These are phyloP conservation scores for Populus davidiana DNA, from an alignment of 345 rosid species.

Conservation along the genomic window DNA sequence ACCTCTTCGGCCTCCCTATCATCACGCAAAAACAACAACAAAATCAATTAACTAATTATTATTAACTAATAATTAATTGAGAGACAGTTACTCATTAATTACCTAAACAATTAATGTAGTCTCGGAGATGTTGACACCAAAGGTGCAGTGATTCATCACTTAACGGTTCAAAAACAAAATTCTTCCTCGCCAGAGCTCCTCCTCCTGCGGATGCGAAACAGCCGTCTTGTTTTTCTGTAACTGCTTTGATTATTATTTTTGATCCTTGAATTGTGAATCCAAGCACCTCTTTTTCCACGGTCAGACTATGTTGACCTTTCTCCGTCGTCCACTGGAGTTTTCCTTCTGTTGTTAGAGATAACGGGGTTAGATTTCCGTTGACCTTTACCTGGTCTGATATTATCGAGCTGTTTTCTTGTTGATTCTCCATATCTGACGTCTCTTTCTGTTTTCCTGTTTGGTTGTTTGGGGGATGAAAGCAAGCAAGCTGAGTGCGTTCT, in stretches of 20 bases:
- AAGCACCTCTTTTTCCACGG: constrained; percentile 55
- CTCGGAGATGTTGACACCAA: constrained; percentile 63
- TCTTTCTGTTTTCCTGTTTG: background rate
- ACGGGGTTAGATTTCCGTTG: constrained; percentile 35
- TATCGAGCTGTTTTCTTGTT: background rate
- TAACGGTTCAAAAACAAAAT: constrained; percentile 69
- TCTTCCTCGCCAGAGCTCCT: constrained; percentile 54
- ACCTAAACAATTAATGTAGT: constrained; percentile 64
- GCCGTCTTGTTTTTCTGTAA: constrained; percentile 40
- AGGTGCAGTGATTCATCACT: constrained; percentile 49
- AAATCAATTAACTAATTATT: background rate
- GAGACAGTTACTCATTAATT: background rate
- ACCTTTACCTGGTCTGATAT: constrained; percentile 52
- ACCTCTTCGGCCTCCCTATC: constrained; percentile 72
- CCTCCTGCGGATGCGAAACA: constrained; percentile 30
- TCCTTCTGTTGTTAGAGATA: constrained; percentile 56
- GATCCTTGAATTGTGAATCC: constrained; percentile 59
- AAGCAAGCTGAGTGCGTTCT: background rate
- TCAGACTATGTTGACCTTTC: constrained; percentile 39
- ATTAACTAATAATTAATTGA: too few relatives aligned
- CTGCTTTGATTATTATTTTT: constrained; percentile 48
- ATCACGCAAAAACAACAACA: background rate
- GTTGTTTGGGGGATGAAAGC: background rate
- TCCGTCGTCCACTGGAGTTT: constrained; percentile 55
- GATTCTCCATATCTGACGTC: background rate